These are phyloP conservation scores for Hypomyces rosellus DNA, from an alignment of 2,329 filamentous ascomycete genomes.

Conservation along the genomic window DNA sequence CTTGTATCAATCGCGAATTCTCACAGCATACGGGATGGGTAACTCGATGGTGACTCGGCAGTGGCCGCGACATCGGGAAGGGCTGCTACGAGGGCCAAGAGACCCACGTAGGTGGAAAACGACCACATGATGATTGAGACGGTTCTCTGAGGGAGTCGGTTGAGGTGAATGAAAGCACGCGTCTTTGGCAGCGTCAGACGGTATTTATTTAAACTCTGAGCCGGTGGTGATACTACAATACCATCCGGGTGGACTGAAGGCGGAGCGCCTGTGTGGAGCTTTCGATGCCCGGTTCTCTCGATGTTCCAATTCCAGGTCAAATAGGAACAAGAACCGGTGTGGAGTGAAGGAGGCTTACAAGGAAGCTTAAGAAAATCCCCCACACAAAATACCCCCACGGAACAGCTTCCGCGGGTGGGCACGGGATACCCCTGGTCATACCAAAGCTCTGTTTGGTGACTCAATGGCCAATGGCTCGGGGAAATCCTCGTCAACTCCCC, in stretches of 20 bases:
- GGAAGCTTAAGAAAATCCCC: neutral
- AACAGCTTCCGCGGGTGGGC: too few relatives aligned
- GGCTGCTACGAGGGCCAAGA: constrained; percentile 1
- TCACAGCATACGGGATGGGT: neutral
- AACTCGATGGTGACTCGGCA: neutral
- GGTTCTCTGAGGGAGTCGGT: neutral
- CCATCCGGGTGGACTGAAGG: too few relatives aligned
- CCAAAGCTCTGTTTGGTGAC: too few relatives aligned
- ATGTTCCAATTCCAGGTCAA: constrained; percentile 3
- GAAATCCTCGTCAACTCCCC: too few relatives aligned
- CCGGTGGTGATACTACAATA: too few relatives aligned
- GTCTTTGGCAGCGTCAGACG: too few relatives aligned
- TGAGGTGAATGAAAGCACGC: too few relatives aligned
- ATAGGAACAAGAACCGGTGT: constrained; percentile 9
- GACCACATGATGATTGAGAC: constrained; percentile 5
- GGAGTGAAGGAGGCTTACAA: constrained; percentile 2
- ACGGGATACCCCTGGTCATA: too few relatives aligned
- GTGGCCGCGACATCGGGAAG: neutral
- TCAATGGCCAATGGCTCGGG: too few relatives aligned
- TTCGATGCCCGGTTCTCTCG: too few relatives aligned
- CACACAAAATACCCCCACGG: neutral
- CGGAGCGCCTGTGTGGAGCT: too few relatives aligned
- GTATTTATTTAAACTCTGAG: too few relatives aligned
- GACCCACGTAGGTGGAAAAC: neutral
- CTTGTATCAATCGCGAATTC: neutral